Evolutionary conservation across 2,329 filamentous ascomycete genomes (phyloP), one percentile per base, ranked within the genome.

Genomic region (Chrysosporium keratinophilum): DNA sequence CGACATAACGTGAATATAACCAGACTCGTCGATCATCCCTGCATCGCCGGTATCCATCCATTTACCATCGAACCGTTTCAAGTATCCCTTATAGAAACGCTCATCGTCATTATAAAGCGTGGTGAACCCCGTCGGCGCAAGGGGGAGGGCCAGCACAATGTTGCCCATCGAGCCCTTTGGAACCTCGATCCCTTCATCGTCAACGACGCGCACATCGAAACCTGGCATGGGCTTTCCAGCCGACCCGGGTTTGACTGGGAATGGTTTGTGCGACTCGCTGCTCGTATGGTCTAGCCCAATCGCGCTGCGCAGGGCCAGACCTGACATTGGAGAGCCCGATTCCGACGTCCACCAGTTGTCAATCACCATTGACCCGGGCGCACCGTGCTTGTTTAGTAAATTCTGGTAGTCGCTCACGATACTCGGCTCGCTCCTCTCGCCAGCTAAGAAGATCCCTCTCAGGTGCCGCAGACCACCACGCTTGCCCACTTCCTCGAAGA

Each of bases 11-110:
- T 81, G 78, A 33, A 83, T 74, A 60, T 82, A 82, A 3, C 79
- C 80, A 40, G 91, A 83, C 12, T 78, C 68, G 64, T 96, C 90
- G 54, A 96, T 82, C 75, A 89, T 83, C 0, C 91, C 90, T 0
- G 88, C 85, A 66, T 97, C 90, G 1, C 90, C 91, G 0, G 90
- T 96, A 65, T 97, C 90, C 42, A 96, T 70, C 87, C 88, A 96
- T 61, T 79, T 79, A 0, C 88, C 88, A 5, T 79, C 63, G 64
- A 96, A 97, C 12, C 90, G 77, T 68, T 85, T 85, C 59, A 95
- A 70, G 63, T 96, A 97, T 1, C 88, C 82, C 58, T 80, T 83
- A 68, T 89, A 94, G 66, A 95, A 95, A 34, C 90, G 76, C 57
- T 87, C 85, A 44, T 89, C 85, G 58, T 96, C 90, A 50, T 84